Evolutionary conservation across 495 filamentous ascomycete species (phyloP), one percentile per base, ranked within the genome.

Genomic region (Halenospora varia): DNA sequence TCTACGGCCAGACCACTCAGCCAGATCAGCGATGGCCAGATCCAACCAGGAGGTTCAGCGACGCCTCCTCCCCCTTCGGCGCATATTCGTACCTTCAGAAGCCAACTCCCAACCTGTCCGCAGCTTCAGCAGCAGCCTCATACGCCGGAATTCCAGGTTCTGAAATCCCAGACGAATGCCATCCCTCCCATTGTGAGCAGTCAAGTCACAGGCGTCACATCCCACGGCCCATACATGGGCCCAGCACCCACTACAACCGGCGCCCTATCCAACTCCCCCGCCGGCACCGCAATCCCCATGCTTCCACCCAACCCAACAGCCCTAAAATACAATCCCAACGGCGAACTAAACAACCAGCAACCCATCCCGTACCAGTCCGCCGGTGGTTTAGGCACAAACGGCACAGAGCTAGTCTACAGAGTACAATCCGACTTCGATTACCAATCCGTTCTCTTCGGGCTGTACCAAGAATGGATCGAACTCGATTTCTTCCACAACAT

Each of bases 391-490:
- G 88, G 87, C 3, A 93, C 89, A n/a, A 93, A 92, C 59, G 88
- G 87, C 40, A 80, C 78, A 2, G 73, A 71, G 23, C 92, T 91
- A 1, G 82, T 89, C 1, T 95, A 95, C 69, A 79, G 81, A 15
- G 76, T 83, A 0, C 69, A 85, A 45, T 85, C 82, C 53, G 88
- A 91, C 59, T 91, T 89, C 61, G 88, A 90, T 63, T 91, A 82
- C 66, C 72, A 90, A 57, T 90, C 87, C 0, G 71, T 91, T 56
- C 55, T 62, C 4, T 77, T 93, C 8, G 87, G 76, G 4, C 73
- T 92, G 1, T 90, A 91, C 63, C 85, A 92, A 59, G 92, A 96
- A 73, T 96, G 80, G 77, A 91, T 94, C 60, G 91, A 96, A 69
- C 75, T 95, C 0, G 92, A 95, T 66, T 77, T 92, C 15, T 96